phyloP scores from a whole-genome alignment of 2,329 filamentous ascomycete species.

The Alternaria sp. region DNA sequence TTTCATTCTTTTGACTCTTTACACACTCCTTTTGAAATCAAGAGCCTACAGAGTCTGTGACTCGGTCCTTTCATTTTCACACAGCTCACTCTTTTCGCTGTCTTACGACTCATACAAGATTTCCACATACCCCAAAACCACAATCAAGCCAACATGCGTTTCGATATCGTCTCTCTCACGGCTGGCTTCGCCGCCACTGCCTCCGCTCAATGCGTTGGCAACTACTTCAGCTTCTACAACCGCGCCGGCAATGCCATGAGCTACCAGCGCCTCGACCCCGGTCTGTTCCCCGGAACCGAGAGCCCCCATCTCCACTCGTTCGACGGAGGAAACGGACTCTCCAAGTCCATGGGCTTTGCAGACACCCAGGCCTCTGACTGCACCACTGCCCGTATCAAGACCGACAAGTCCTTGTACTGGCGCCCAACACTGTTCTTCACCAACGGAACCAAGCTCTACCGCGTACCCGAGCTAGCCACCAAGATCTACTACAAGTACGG shows the following conservation, averaged over 20 bases:
- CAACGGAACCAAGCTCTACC: constrained; percentile 45
- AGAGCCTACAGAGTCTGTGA: constrained; percentile 39
- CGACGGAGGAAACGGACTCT: constrained; percentile 45
- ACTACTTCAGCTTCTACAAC: constrained; percentile 50
- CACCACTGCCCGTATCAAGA: constrained; percentile 46
- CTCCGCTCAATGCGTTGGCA: constrained; percentile 43
- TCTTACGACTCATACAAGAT: constrained; percentile 9
- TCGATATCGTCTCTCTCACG: constrained; percentile 34
- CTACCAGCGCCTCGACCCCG: constrained; percentile 46
- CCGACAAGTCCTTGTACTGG: constrained; percentile 49
- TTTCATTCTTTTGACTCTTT: constrained; percentile 32
- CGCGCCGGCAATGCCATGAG: constrained; percentile 40
- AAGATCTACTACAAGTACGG: constrained; percentile 51
- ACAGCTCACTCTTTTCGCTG: constrained; percentile 30
- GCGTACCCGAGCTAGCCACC: constrained; percentile 42
- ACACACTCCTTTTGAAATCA: constrained; percentile 34
- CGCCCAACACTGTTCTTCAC: constrained; percentile 46
- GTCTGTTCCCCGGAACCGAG: constrained; percentile 39
- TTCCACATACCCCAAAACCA: constrained; percentile 8
- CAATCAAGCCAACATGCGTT: constrained; percentile 32
- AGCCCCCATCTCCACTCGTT: constrained; percentile 48
- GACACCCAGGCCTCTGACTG: constrained; percentile 39
- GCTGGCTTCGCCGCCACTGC: constrained; percentile 40
- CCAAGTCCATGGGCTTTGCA: constrained; percentile 34
- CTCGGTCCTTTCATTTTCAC: constrained; percentile 36